Base-by-base conservation (phyloP, 208 protist species). In the Crithidia sp. region DNA sequence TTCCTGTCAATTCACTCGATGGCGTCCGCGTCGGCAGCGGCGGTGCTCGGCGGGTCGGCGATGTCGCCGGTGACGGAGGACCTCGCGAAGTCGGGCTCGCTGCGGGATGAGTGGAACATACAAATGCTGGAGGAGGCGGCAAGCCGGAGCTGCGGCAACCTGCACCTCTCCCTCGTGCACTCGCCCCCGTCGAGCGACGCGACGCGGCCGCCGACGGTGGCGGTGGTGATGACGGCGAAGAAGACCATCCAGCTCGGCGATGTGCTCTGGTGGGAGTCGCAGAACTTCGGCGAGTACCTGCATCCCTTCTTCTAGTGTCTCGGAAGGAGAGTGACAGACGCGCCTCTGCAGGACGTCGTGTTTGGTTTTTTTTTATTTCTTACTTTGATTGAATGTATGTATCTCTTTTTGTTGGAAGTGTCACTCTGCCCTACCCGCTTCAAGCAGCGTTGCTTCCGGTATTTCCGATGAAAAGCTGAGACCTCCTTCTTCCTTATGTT, bases 1-100 rank as follows among this genome's bases (percentile, higher is more conserved):
- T 81, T 81, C n/a, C 69, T 81, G 17, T 81, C 76, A 0, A 40
- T 81, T 37, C 56, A 81, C 62, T 76, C 69, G 45, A 59, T 47
- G 44, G 44, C 36, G 8, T 75, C 75, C 14, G 45, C 55, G 0
- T 65, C 76, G 13, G 69, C 63, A 39, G 60, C 74, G 52, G 44
- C 64, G 19, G 43, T 70, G 64, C 65, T 67, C 45, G 44, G 57
- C 36, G 57, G 45, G 12, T 67, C 61, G 4, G 17, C n/a, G 43
- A 5, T 54, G 47, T 67, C 61, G 28, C 47, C 47, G 4, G 47
- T 17, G 13, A 53, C 8, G 37, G 64, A 71, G 7, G 72, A 77
- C 50, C 45, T 41, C 6, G 55, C 12, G 10, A 9, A 17, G 4
- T 17, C 43, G 17, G 40, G 28, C 28, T 67, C 73, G 36, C 9